Evolutionary conservation across 805 yeast genomes (phyloP), one percentile per base, ranked within the genome.

Genomic region (Suhomyces emberorum): DNA sequence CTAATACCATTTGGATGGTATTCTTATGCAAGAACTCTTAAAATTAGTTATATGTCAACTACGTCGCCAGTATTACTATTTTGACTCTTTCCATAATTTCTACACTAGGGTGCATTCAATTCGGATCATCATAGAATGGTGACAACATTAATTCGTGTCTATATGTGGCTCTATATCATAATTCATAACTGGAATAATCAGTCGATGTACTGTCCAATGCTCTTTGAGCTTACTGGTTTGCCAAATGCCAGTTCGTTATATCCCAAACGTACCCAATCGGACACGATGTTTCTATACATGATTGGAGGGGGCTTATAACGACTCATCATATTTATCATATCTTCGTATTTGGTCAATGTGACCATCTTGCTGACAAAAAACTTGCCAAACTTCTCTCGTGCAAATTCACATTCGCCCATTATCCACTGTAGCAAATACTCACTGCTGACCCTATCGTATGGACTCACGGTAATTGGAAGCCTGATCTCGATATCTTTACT

Each of bases 381-480:
- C 27, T 48, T 53, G n/a, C 74, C 72, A 47, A 65, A 69, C 20
- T 32, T 39, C 15, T 43, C 45, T 7, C 53, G 51, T 1, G 83
- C 76, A 16, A 61, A 39, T 25, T 70, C 74, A 35, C 76, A 73
- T 51, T 80, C 82, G 32, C 68, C 63, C 39, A 67, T 44, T 12
- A 80, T 76, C 72, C 82, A 70, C 41, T 65, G 67, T 37, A 79
- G 63, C 9, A 79, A 51, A 38, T 76, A 69, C 22, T 64, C 69
- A 28, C 79, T 61, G 45, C 74, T 67, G 2, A 54, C 45, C 24
- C 72, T 54, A 46, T 76, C 71, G 60, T 71, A 77, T 2, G 81
- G 79, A 18, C 80, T 63, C 0, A 81, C 64, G 1, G 74, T 73
- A 4, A 81, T 56, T 1, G 82, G 83, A 15, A 77, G 65, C 11